These are phyloP conservation scores for Globisporangium okanoganense DNA, from an alignment of 352 stramenopile species.

Conservation along the genomic window DNA sequence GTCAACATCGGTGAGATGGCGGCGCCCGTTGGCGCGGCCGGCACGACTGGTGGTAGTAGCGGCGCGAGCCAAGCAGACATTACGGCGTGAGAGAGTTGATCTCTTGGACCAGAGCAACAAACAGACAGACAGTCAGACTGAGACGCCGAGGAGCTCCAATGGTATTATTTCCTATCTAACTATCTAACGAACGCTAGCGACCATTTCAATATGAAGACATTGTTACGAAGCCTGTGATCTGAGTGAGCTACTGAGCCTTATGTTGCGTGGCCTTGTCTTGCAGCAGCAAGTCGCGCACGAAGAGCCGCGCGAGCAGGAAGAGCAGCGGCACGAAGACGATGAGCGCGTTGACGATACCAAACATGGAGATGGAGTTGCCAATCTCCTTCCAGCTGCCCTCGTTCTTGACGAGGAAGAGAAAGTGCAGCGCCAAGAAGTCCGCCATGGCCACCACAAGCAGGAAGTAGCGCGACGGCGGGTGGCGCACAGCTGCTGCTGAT, in stretches of 20 bases:
- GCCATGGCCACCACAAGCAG: constrained; percentile 78
- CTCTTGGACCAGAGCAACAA: not conserved
- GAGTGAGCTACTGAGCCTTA: constrained; percentile 7
- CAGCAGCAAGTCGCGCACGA: constrained; percentile 9
- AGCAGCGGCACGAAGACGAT: constrained; percentile 29
- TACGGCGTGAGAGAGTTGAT: not conserved
- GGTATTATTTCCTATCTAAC: not conserved
- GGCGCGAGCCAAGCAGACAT: not conserved
- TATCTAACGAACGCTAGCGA: constrained; percentile 3
- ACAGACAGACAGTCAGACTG: not conserved
- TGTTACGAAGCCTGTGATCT: not conserved
- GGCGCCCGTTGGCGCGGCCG: constrained; percentile 4
- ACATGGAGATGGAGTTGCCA: constrained; percentile 49
- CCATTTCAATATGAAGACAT: not conserved
- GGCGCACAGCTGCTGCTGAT: constrained; percentile 1
- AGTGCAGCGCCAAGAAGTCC: constrained; percentile 75
- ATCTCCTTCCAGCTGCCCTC: constrained; percentile 88
- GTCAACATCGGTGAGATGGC: constrained; percentile 69
- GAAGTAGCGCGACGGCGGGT: constrained; percentile 52
- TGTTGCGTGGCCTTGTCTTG: too few species aligned
- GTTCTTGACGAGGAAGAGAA: constrained; percentile 80
- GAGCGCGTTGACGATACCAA: constrained; percentile 4
- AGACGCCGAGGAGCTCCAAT: not conserved
- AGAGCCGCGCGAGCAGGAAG: constrained; percentile 13
- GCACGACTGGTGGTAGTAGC: constrained; percentile 1